These are phyloP conservation scores for Paramecium tetraurelia DNA, from an alignment of 73 alveolate species.

Conservation along the genomic window DNA sequence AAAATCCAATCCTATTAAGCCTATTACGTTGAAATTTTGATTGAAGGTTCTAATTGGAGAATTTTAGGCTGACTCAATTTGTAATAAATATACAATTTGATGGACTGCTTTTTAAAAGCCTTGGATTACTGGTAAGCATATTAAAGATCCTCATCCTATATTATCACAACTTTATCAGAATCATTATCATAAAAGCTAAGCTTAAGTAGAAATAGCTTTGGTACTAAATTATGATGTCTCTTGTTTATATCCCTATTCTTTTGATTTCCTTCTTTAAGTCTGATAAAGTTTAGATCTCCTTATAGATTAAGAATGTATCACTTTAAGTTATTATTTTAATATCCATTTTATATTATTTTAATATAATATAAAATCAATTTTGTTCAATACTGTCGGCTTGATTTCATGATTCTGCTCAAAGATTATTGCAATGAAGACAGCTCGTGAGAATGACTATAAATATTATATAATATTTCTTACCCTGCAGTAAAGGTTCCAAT, in stretches of 20 bases:
- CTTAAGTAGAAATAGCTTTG: background rate
- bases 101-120: background rate
- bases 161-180: background rate
- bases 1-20: background rate
- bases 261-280: background rate
- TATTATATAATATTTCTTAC: background rate
- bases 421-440: background rate
- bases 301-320: background rate
- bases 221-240: background rate
- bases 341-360: background rate
- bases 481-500: constrained; percentile 16
- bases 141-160: background rate
- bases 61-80: background rate
- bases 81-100: background rate
- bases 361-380: background rate
- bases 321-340: background rate
- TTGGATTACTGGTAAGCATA: background rate
- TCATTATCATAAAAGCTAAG: constrained; percentile 23
- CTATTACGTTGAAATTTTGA: background rate
- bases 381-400: background rate
- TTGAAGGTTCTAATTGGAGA: background rate
- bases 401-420: background rate
- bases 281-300: background rate
- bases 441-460: constrained; percentile 13
- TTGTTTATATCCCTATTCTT: background rate